Evolutionary conservation across 2,329 filamentous ascomycete genomes (phyloP), one percentile per base, ranked within the genome.

Genomic region (Lachnellula suecica): DNA sequence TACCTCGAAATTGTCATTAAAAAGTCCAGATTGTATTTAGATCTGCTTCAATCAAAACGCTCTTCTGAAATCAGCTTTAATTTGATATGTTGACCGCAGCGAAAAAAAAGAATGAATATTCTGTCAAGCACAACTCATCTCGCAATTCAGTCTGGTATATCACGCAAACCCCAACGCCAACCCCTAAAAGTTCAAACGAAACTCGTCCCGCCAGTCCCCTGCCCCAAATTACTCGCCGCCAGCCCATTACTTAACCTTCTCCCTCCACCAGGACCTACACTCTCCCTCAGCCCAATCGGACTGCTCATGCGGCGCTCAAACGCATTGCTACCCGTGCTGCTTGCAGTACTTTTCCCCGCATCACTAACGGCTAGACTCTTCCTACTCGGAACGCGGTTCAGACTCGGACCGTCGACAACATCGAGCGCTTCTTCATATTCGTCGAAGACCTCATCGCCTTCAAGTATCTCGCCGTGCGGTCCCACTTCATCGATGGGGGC

Each of bases 171-270:
- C n/a, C n/a, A n/a, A n/a, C n/a, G n/a, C n/a, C n/a, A n/a, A n/a
- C n/a, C n/a, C n/a, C n/a, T n/a, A 34, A 44, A 41, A 41, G 47
- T n/a, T 59, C 53, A 65, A 51, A 43, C 44, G 51, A 68, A 67
- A 41, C 59, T 64, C 31, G 63, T 65, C 10, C 64, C 66, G 13
- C 64, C 64, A 25, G 59, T 65, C n/a, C 65, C 65, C 17, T 62
- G 60, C 6, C 66, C 64, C 17, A 59, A 47, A 52, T 65, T 66
- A 44, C 59, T 62, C 1, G 57, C 62, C n/a, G 64, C 66, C 34
- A 68, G 47, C 1, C 61, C 63, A 58, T 67, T 68, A 57, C 66
- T 68, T 44, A 68, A 56, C 40, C 59, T 63, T 34, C 62, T 58
- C 1, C 59, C 59, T 17, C 66, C 66, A 17, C 65, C 65, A 37